Conservation (phyloP, 2,329 filamentous ascomycete species). For the Ascochyta rabiei region DNA sequence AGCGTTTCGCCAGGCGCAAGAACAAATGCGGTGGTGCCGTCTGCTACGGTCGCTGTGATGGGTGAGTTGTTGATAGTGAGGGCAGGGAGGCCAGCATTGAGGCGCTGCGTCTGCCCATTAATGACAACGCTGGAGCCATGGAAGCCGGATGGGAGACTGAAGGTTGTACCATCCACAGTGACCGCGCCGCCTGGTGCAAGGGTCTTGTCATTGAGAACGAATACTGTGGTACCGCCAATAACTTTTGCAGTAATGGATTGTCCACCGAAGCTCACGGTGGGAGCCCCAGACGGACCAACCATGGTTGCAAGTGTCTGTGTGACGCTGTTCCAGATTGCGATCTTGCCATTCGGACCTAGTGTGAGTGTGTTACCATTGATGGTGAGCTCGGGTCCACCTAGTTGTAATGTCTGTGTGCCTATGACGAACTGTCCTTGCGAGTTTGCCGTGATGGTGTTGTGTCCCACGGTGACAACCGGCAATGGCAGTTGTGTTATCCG, state of each 20-base stretch:
- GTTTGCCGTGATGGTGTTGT: conserved; percentile 38
- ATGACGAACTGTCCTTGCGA: conserved; percentile 41
- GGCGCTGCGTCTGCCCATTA: conserved; percentile 29
- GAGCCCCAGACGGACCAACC: conserved; percentile 18
- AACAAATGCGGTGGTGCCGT: conserved; percentile 27
- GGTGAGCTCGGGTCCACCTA: conserved; percentile 44
- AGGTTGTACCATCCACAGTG: conserved; percentile 35
- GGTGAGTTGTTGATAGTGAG: conserved; percentile 13
- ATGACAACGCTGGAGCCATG: conserved; percentile 28
- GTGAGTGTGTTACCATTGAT: conserved; percentile 46
- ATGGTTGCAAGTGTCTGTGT: conserved; percentile 35
- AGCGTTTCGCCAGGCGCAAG: conserved; percentile 28
- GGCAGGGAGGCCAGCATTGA: conserved; percentile 21
- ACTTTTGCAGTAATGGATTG: conserved; percentile 30
- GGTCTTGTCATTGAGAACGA: conserved; percentile 26
- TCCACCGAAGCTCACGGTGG: conserved; percentile 30
- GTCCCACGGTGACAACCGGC: conserved; percentile 35
- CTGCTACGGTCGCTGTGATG: conserved; percentile 13
- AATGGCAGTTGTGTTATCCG: conserved; percentile 20
- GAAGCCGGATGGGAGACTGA: conserved; percentile 25
- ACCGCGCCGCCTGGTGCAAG: conserved; percentile 31
- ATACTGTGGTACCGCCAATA: conserved; percentile 32
- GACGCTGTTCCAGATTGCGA: conserved; percentile 46
- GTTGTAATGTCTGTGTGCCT: conserved; percentile 41
- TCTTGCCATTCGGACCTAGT: conserved; percentile 43